Evolutionary conservation across 495 filamentous ascomycete genomes (phyloP), one percentile per base, ranked within the genome.

Genomic region (Podospora pseudocomata): DNA sequence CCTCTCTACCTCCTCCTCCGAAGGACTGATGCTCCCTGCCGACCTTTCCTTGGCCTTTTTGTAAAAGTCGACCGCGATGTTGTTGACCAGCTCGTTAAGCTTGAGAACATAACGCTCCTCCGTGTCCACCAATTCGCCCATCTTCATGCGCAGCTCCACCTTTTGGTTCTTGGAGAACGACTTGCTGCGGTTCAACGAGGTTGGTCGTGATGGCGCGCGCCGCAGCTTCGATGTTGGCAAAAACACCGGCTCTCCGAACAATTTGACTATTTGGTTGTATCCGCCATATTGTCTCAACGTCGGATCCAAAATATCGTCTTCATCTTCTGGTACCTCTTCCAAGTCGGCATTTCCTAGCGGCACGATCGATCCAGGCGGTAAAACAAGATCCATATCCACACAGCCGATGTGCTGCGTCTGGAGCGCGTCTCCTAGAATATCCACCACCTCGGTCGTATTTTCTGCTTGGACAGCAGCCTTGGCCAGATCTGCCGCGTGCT

Each of bases 91-190:
- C 59, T 93, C 89, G 69, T 90, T 87, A 49, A 98, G 72, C 74
- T 97, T 96, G 74, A 84, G 81, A 39, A 98, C 92, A 78, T 97
- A 99, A 72, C 91, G 88, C 73, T 94, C 92, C 78, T 99, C 95
- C 0, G 95, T 99, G 72, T 96, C 92, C 28, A 96, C 86, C 66
- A 98, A 75, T 76, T 99, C 95, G 70, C 88, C 91, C 88, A 99
- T 90, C 74, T 96, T 93, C 69, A 92, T 87, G 63, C 93, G 88
- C 66, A 98, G 77, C 55, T 89, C 88, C 65, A 93, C 86, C 73
- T 96, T 94, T 73, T 97, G 92, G 58, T 89, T 88, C 73, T 89
- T 89, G 6, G 89, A 85, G 70, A 97, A 92, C 0, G 88, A 83
- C 69, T 86, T 89, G 64, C 84, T 90, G 67, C 88, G 84, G 75